Evolutionary conservation across 495 filamentous ascomycete genomes (phyloP), one percentile per base, ranked within the genome.

Genomic region (Schizothecium vesticola): DNA sequence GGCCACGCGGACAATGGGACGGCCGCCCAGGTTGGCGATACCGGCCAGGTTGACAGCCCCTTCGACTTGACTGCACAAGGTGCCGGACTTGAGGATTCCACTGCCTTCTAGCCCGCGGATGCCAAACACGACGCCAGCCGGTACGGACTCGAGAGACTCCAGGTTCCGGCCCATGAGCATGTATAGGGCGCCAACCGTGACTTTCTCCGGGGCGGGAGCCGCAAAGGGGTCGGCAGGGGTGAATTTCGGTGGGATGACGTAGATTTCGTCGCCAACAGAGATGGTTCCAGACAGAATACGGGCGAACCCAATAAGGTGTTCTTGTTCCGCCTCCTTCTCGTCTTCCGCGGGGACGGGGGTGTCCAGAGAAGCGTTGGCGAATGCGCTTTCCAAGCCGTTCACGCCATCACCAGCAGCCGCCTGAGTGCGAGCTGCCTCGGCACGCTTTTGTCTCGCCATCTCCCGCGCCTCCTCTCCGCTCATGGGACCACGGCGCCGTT

Each of bases 81-180:
- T 99, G 10, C 93, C 96, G 24, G 93, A 94, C 77, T 99, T 99
- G 58, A 99, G 81, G 22, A 99, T 89, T 10, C 76, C 77, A 68
- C 92, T 87, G 26, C 94, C 95, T 70, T 93, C 93, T 11, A 99
- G 85, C 22, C 95, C 95, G 21, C 88, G 92, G 36, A 99, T 93
- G n/a, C 94, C 95, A 74, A 98, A 97, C 10, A 99, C 91, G 10
- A 95, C 93, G 29, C 95, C 95, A 23, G 95, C 94, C 3, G 95
- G 93, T 0, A 98, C 93, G 0, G 91, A 91, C 56, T 86, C 81
- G 3, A 99, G 86, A 0, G 90, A 84, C 72, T 98, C 95, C 1
- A 99, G 84, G 69, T 90, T 89, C 56, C 93, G 86, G 36, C 95
- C 95, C 95, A 99, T 99, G 61, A 99, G 85, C 69, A 98, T 90